Conservation (phyloP, 225 moss, liverwort and hornwort species). For the Sphagnum contortum region DNA sequence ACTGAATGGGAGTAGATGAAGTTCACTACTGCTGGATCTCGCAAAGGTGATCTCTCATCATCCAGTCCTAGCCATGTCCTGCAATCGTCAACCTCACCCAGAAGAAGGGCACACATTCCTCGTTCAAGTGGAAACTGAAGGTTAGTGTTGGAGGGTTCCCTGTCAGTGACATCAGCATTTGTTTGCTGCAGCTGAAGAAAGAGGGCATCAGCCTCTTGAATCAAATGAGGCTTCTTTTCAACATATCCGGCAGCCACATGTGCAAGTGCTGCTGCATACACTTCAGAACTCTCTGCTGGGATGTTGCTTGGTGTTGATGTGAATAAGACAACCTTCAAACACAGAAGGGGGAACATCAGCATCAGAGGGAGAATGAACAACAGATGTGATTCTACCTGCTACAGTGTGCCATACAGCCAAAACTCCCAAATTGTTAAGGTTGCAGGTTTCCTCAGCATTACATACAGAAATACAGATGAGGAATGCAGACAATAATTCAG, state of each 20-base stretch:
- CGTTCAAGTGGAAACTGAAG: constrained; percentile 72
- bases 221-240: constrained; percentile 58
- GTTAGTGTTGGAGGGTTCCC: constrained; percentile 25
- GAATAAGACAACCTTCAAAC: constrained; percentile 61
- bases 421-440: no score
- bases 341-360: not conserved
- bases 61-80: constrained; percentile 78
- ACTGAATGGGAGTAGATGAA: constrained; percentile 78
- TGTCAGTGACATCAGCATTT: constrained; percentile 24
- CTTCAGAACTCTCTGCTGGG: constrained; percentile 90
- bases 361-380: no score
- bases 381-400: no score
- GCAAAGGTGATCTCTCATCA: constrained; percentile 60
- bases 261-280: constrained; percentile 79
- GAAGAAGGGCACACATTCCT: constrained; percentile 80
- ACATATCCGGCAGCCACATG: constrained; percentile 78
- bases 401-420: no score
- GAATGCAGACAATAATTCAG: not conserved
- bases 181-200: constrained; percentile 84
- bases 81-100: constrained; percentile 86
- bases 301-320: constrained; percentile 83
- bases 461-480: no score
- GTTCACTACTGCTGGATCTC: constrained; percentile 71
- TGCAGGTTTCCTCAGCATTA: no score
- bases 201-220: constrained; percentile 89